These are phyloP conservation scores for Oryza glaberrima DNA, from an alignment of 176 grass and related monocot species.

Conservation along the genomic window DNA sequence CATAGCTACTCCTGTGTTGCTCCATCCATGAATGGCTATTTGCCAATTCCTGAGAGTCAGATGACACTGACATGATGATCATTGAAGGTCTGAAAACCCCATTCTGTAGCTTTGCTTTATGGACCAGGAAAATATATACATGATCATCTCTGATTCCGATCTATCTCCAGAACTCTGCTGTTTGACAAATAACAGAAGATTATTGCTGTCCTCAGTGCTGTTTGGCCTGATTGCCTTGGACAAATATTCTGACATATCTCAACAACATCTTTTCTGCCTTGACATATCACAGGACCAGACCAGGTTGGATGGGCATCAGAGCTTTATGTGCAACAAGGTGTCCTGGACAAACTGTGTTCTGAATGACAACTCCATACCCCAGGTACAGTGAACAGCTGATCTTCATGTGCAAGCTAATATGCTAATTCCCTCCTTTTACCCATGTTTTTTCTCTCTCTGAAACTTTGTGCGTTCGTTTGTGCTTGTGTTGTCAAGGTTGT, in stretches of 20 bases:
- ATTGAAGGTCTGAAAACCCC: constrained; percentile 12
- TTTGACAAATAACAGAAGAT: constrained; percentile 27
- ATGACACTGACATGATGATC: constrained; percentile 25
- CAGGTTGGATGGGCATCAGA: constrained; percentile 33
- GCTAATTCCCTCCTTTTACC: neutral
- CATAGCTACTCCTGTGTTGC: constrained; percentile 14
- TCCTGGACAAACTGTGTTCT: constrained; percentile 1
- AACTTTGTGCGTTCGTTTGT: neutral
- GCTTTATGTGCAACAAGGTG: constrained; percentile 34
- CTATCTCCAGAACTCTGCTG: constrained; percentile 1
- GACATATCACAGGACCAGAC: constrained; percentile 23
- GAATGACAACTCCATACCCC: constrained; percentile 26
- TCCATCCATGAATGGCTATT: constrained; percentile 14
- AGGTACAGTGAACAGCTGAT: constrained; percentile 12
- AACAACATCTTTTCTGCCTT: constrained; percentile 1
- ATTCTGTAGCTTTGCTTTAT: neutral
- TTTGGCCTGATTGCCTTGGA: constrained; percentile 13
- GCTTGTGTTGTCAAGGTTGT: neutral
- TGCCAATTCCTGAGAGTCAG: constrained; percentile 14
- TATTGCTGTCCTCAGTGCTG: neutral
- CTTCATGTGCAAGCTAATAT: constrained; percentile 30
- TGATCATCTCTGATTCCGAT: constrained; percentile 27
- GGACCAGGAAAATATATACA: constrained; percentile 33
- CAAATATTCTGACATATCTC: constrained; percentile 43
- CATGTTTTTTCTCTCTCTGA: neutral